Percentiles rank a stretch among this genome's conserved stretches.
Evolutionary conservation across 768 basidiomycete species (phyloP).

Genomic region (Boletus eberwhitei): DNA sequence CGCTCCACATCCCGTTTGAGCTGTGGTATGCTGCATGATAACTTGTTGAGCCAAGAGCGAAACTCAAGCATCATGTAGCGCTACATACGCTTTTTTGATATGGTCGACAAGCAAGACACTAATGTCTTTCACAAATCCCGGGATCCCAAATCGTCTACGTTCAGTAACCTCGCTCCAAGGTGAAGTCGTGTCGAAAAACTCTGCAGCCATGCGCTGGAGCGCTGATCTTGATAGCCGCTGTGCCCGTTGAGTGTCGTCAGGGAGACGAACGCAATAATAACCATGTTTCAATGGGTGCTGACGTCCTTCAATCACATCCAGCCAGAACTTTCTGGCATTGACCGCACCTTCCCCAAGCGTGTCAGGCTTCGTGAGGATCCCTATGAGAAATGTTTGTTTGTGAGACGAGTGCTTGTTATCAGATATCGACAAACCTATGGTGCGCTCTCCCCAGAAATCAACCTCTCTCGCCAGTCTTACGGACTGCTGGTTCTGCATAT

Average conservation of each 20-base stretch:
- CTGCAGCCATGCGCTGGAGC: constrained; percentile 34
- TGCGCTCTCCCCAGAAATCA: constrained; percentile 54
- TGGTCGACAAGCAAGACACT: constrained; percentile 49
- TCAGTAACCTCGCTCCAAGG: constrained; percentile 55
- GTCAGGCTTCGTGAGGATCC: constrained; percentile 72
- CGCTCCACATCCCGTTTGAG: constrained; percentile 39
- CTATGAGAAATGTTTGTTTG: constrained; percentile 31
- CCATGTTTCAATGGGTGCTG: constrained; percentile 49
- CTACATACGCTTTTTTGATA: constrained; percentile 52
- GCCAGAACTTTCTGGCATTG: constrained; percentile 43
- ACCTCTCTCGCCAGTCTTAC: constrained; percentile 49
- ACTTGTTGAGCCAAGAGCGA: neutral
- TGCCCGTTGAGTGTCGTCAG: constrained; percentile 53
- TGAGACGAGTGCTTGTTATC: neutral
- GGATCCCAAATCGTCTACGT: constrained; percentile 51
- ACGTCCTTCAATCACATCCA: constrained; percentile 47
- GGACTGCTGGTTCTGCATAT: constrained; percentile 64
- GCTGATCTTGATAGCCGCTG: constrained; percentile 35
- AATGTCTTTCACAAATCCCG: constrained; percentile 48
- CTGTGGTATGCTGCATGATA: constrained; percentile 43
- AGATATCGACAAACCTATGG: constrained; percentile 46
- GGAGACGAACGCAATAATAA: constrained; percentile 68
- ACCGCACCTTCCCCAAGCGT: constrained; percentile 42
- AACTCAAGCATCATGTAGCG: neutral
- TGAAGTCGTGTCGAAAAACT: constrained; percentile 44